Percentiles rank a stretch among this genome's conserved stretches.
These are phyloP conservation scores for Cladosporium velox DNA, from an alignment of 2,329 filamentous ascomycete species.

Conservation along the genomic window DNA sequence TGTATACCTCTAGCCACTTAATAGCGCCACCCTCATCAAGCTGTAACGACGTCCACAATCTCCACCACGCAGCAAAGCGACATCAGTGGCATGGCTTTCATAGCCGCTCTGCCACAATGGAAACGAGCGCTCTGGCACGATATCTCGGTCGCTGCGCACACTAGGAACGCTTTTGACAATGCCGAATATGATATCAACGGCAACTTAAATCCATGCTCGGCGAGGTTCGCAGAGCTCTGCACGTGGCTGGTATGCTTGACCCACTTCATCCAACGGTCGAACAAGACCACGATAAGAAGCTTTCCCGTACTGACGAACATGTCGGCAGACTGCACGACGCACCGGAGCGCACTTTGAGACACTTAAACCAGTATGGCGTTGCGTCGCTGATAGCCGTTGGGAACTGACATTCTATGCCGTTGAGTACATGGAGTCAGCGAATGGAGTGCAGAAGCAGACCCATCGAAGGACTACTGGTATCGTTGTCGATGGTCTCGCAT, in stretches of 20 bases:
- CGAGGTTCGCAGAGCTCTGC: conserved; percentile 8
- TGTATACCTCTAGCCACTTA: background rate
- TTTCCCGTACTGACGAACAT: background rate
- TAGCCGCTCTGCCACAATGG: background rate
- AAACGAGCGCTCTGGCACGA: conserved; percentile 5
- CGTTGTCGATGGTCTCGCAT: background rate
- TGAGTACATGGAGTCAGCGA: background rate
- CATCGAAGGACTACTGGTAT: conserved; percentile 1
- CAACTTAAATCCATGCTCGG: background rate
- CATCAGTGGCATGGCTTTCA: background rate
- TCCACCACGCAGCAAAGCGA: background rate
- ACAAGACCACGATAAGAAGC: background rate
- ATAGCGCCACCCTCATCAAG: background rate
- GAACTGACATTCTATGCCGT: conserved; percentile 1
- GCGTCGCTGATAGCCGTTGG: conserved; percentile 1
- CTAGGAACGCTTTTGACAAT: background rate
- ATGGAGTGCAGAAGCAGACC: background rate
- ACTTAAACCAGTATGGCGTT: conserved; percentile 4
- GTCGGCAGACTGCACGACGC: conserved; percentile 2
- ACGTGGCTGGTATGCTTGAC: conserved; percentile 12
- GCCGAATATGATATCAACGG: background rate
- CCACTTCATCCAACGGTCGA: background rate
- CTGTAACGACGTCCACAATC: background rate
- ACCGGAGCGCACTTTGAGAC: background rate
- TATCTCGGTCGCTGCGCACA: background rate